Percentiles rank a stretch among this genome's conserved stretches.
Conservation (phyloP, 441 rosid species). For the Euphorbia schlechtendalii region DNA sequence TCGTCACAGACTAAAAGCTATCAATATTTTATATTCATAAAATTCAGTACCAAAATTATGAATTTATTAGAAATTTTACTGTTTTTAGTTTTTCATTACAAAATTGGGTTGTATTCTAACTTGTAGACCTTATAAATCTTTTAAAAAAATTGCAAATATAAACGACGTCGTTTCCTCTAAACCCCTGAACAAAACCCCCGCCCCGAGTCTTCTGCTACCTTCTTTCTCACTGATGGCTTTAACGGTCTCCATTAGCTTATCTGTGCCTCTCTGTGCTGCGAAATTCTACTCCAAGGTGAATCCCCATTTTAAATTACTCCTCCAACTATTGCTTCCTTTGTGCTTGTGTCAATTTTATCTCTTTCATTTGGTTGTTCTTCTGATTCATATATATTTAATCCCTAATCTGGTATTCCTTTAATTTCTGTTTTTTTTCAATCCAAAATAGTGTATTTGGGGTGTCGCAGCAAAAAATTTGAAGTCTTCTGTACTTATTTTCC, state of each 20-base stretch:
- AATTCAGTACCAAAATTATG: no score
- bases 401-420: neutral
- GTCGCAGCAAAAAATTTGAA: neutral
- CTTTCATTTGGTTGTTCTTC: neutral
- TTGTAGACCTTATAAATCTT: no score
- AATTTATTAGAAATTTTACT: no score
- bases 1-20: no score
- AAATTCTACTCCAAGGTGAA: constrained; percentile 22
- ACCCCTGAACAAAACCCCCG: no score
- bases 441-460: neutral
- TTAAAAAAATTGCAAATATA: no score
- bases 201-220: no score
- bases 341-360: neutral
- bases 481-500: neutral
- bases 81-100: no score
- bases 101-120: no score
- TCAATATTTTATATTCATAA: no score
- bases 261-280: constrained; percentile 15
- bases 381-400: neutral
- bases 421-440: neutral
- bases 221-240: constrained; percentile 26
- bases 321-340: constrained; percentile 3
- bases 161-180: no score
- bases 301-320: neutral
- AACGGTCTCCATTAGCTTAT: constrained; percentile 19